phyloP scores from a whole-genome alignment of 2,329 filamentous ascomycete species.

The Colletotrichum acutatum region DNA sequence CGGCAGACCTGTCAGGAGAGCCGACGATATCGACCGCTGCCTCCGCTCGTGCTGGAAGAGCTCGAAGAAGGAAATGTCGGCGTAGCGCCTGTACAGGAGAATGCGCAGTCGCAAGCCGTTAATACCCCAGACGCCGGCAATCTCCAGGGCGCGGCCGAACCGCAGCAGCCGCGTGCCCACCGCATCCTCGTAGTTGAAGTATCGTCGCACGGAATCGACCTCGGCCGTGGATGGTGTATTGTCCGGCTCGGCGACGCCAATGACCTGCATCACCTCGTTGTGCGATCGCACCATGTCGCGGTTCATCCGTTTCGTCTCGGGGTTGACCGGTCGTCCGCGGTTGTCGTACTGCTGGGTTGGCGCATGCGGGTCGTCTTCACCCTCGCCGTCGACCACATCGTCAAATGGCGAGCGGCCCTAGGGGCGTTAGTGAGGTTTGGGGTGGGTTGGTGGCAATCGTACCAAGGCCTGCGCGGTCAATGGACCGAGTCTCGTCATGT shows the following conservation, averaged over 20 bases:
- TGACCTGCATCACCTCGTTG: slow-evolving; percentile 72
- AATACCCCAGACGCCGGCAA: slow-evolving; percentile 62
- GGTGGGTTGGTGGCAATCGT: slow-evolving; percentile 38
- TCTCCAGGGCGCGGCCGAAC: slow-evolving; percentile 49
- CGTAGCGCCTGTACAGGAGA: slow-evolving; percentile 63
- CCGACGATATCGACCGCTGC: slow-evolving; percentile 45
- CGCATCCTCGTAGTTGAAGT: slow-evolving; percentile 59
- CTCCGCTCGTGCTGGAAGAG: slow-evolving; percentile 49
- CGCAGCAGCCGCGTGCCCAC: slow-evolving; percentile 54
- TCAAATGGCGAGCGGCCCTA: slow-evolving; percentile 71
- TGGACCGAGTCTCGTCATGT: slow-evolving; percentile 51
- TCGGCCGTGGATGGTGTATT: slow-evolving; percentile 52
- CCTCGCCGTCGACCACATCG: slow-evolving; percentile 63
- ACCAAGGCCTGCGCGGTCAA: slow-evolving; percentile 68
- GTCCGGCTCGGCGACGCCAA: slow-evolving; percentile 70
- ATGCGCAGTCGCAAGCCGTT: slow-evolving; percentile 65
- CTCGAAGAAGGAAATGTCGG: slow-evolving; percentile 59
- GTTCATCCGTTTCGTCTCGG: slow-evolving; percentile 64
- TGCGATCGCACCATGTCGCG: slow-evolving; percentile 68
- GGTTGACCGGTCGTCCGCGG: slow-evolving; percentile 66
- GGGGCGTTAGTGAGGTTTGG: background rate
- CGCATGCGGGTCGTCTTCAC: slow-evolving; percentile 52
- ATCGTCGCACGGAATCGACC: slow-evolving; percentile 53
- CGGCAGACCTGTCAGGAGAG: slow-evolving; percentile 53
- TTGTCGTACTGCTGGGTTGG: slow-evolving; percentile 64